Evolutionary conservation across 495 filamentous ascomycete species (phyloP).

Genomic region (Lepidopterella palustris): DNA sequence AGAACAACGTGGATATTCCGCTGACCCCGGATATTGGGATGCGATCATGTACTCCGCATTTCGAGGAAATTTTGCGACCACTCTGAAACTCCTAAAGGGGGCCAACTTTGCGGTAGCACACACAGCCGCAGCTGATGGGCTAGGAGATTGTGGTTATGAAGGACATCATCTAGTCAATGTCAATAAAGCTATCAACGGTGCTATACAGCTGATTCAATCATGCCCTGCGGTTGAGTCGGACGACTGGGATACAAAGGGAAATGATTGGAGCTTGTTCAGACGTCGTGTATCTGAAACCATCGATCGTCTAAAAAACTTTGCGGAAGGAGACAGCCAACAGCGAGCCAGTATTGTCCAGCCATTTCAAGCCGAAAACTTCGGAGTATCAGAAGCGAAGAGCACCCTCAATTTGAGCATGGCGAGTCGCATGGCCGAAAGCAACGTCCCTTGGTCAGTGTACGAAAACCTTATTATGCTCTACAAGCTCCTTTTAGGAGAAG

Average conservation of each 20-base stretch:
- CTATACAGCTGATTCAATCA: constrained; percentile 56
- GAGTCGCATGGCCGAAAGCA: constrained; percentile 69
- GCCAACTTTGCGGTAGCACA: constrained; percentile 70
- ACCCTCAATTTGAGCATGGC: constrained; percentile 49
- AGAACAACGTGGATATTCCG: constrained; percentile 61
- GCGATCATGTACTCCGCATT: constrained; percentile 53
- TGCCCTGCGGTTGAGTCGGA: constrained; percentile 58
- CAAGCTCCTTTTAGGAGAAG: constrained; percentile 64
- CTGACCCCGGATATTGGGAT: constrained; percentile 74
- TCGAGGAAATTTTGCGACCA: constrained; percentile 61
- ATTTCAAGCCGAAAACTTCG: constrained; percentile 51
- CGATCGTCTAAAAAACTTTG: constrained; percentile 59
- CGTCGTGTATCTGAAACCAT: constrained; percentile 59
- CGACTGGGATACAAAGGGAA: constrained; percentile 70
- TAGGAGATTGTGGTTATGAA: constrained; percentile 57
- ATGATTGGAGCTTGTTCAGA: constrained; percentile 73
- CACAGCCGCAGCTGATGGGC: constrained; percentile 50
- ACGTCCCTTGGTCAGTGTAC: constrained; percentile 80
- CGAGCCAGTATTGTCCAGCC: constrained; percentile 9
- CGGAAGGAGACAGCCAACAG: constrained; percentile 22
- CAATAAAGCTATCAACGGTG: constrained; percentile 57
- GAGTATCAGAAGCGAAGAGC: constrained; percentile 36
- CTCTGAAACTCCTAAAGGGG: constrained; percentile 55
- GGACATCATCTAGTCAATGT: constrained; percentile 67
- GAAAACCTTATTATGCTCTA: constrained; percentile 70